A percentile compares a stretch with the other conserved stretches of the same genome.
These are phyloP conservation scores for Saccharomyces kudriavzevii DNA, from an alignment of 805 yeast genomes.

Conservation along the genomic window DNA sequence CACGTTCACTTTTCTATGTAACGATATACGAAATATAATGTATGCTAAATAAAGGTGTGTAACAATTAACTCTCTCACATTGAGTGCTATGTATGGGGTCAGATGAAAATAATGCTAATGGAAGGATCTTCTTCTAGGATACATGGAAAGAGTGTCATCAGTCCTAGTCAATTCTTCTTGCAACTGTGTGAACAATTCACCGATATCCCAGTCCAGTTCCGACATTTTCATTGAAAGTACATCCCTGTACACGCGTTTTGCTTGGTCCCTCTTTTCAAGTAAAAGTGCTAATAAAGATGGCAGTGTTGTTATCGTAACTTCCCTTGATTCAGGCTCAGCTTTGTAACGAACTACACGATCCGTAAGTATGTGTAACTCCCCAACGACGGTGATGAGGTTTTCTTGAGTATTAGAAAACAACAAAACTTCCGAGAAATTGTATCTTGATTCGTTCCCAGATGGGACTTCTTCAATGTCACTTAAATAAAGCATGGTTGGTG, in stretches of 20 bases:
- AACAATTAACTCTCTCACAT: not conserved
- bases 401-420: slow-evolving; percentile 5
- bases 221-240: slow-evolving; percentile 8
- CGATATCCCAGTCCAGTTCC: slow-evolving; percentile 10
- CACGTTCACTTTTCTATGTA: not conserved
- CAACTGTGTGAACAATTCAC: slow-evolving; percentile 8
- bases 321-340: slow-evolving; percentile 1
- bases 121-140: slow-evolving; percentile 14
- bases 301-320: slow-evolving; percentile 1
- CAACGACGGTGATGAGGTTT: not conserved
- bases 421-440: slow-evolving; percentile 4
- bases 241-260: slow-evolving; percentile 15
- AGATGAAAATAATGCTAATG: slow-evolving; percentile 21
- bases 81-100: not conserved
- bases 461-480: not conserved
- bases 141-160: slow-evolving; percentile 10
- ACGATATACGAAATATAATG: not conserved
- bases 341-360: slow-evolving; percentile 7
- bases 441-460: not conserved
- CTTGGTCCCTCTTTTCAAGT: slow-evolving; percentile 14
- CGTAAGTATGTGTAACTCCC: slow-evolving; percentile 12
- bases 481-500: not conserved
- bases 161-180: slow-evolving; percentile 12
- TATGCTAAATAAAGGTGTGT: not conserved
- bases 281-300: slow-evolving; percentile 12